phyloP scores from a whole-genome alignment of 176 grass and related monocot species.

The sorghum (Sorghum bicolor) region Sorghum_bicolor_NCBIv3 NC_012872.2:65148001-65148500 shows the following conservation, averaged over 20 bases:
- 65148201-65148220: slow-evolving; percentile 44
- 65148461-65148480: slow-evolving; percentile 21
- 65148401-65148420: slow-evolving; percentile 53
- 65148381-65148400: slow-evolving; percentile 39
- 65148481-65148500: neutral
- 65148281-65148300: slow-evolving; percentile 32
- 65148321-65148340: slow-evolving; percentile 50
- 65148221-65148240: slow-evolving; percentile 37
- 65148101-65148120: neutral
- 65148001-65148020: neutral
- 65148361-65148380: slow-evolving; percentile 35
- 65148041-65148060: neutral
- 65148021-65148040: neutral
- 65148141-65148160: slow-evolving; percentile 50
- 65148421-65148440: slow-evolving; percentile 42
- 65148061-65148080: neutral
- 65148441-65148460: slow-evolving; percentile 45
- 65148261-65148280: neutral
- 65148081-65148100: too few species aligned
- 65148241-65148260: slow-evolving; percentile 14
- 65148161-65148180: slow-evolving; percentile 43
- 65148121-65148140: slow-evolving; percentile 44
- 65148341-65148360: slow-evolving; percentile 40
- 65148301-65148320: slow-evolving; percentile 42
- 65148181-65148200: slow-evolving; percentile 51